These are phyloP conservation scores for Mikania micrantha DNA, from an alignment of 129 eudicot genomes.

Conservation along the genomic window DNA sequence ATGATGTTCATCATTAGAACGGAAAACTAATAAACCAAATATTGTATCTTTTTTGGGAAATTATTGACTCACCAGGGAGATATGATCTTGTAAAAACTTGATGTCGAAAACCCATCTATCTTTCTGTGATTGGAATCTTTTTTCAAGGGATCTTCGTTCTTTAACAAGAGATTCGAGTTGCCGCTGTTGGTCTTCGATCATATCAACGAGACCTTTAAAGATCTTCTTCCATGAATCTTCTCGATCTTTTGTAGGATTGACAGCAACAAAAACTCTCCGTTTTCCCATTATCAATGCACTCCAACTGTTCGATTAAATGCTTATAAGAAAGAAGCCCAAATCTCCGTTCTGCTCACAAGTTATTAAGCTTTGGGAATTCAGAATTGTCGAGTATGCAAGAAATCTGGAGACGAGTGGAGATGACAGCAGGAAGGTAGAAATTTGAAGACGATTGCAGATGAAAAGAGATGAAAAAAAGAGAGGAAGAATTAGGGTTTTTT, in stretches of 20 bases:
- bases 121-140: constrained; percentile 29
- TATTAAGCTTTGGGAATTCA: not conserved
- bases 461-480: no score
- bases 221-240: constrained; percentile 46
- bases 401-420: not conserved
- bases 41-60: not conserved
- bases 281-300: constrained; percentile 39
- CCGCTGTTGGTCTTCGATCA: constrained; percentile 35
- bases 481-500: constrained; percentile 19
- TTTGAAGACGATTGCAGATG: not conserved
- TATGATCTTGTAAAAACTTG: constrained; percentile 28
- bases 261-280: constrained; percentile 12
- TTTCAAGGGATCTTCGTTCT: constrained; percentile 41
- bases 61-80: constrained; percentile 30
- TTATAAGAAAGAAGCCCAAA: constrained; percentile 15
- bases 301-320: constrained; percentile 18
- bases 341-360: not conserved
- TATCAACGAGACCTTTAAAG: constrained; percentile 38
- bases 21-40: not conserved
- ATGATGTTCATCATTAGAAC: not conserved
- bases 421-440: not conserved
- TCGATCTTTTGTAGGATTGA: constrained; percentile 27
- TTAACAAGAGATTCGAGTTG: constrained; percentile 31
- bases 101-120: constrained; percentile 41
- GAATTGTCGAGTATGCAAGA: not conserved